Conservation (phyloP, 495 filamentous ascomycete species). For the Penicillium lagena region DNA sequence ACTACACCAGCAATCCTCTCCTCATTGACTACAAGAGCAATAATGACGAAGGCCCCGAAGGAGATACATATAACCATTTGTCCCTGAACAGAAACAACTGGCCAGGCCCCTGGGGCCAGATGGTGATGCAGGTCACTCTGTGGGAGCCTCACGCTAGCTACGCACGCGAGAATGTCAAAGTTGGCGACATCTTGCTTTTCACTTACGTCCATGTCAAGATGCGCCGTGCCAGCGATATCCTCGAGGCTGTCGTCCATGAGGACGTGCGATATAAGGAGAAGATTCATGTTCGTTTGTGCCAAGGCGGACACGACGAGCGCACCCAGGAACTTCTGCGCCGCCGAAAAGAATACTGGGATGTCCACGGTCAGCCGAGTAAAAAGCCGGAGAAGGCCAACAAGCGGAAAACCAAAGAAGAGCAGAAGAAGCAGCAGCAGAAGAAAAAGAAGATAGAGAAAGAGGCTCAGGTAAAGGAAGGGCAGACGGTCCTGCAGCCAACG, state of each 20-base stretch:
- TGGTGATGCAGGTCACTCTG: slow-evolving; percentile 65
- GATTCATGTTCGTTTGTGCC: slow-evolving; percentile 47
- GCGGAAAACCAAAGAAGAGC: slow-evolving; percentile 21
- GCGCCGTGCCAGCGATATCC: slow-evolving; percentile 30
- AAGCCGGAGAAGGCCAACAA: slow-evolving; percentile 29
- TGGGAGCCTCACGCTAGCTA: slow-evolving; percentile 62
- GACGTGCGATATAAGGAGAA: slow-evolving; percentile 48
- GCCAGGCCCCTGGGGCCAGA: slow-evolving; percentile 72
- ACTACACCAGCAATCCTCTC: slow-evolving; percentile 67
- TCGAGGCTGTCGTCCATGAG: slow-evolving; percentile 69
- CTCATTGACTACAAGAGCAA: slow-evolving; percentile 49
- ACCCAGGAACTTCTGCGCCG: slow-evolving; percentile 57
- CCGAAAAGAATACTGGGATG: slow-evolving; percentile 54
- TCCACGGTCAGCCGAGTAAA: slow-evolving; percentile 21
- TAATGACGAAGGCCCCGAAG: slow-evolving; percentile 37
- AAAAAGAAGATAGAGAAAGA: slow-evolving; percentile 12
- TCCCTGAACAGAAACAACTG: slow-evolving; percentile 40
- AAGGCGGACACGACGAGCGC: slow-evolving; percentile 32
- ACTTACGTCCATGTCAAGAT: slow-evolving; percentile 67
- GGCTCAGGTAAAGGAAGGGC: slow-evolving; percentile 23
- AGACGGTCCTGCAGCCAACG: slow-evolving; percentile 11
- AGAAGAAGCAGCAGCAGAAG: slow-evolving; percentile 17
- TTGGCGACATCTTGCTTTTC: slow-evolving; percentile 56
- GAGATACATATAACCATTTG: slow-evolving; percentile 44
- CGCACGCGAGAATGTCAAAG: slow-evolving; percentile 47